Conservation (phyloP, 306 rosid genomes). For the Sesbania bispinosa region DNA sequence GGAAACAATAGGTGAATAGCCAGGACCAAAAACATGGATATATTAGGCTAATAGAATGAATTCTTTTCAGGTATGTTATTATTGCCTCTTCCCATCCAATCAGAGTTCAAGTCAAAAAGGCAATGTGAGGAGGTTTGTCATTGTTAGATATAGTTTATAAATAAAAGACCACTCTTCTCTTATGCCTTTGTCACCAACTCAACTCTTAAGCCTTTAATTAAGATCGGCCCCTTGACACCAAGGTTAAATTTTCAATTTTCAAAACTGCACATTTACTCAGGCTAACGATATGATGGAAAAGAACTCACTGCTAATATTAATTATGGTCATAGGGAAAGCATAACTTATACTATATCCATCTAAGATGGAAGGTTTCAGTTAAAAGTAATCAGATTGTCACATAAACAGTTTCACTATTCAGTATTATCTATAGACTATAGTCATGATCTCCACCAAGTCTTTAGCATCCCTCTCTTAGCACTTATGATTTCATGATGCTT, state of each 20-base stretch:
- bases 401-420: background rate
- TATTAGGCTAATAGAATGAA: background rate
- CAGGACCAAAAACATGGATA: slow-evolving; percentile 15
- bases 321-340: background rate
- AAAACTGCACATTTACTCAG: background rate
- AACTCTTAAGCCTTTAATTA: background rate
- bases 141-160: background rate
- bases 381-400: background rate
- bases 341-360: background rate
- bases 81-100: background rate
- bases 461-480: too few relatives aligned
- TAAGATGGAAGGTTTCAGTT: background rate
- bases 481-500: too few relatives aligned
- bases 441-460: background rate
- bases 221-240: background rate
- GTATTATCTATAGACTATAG: background rate
- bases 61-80: background rate
- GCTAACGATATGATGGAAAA: background rate
- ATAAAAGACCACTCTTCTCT: background rate
- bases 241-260: too few relatives aligned
- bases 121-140: background rate
- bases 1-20: slow-evolving; percentile 10
- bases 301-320: background rate
- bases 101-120: background rate
- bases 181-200: background rate